These are phyloP conservation scores for Ascobolus immersus DNA, from an alignment of 495 filamentous ascomycete species.

Conservation along the genomic window DNA sequence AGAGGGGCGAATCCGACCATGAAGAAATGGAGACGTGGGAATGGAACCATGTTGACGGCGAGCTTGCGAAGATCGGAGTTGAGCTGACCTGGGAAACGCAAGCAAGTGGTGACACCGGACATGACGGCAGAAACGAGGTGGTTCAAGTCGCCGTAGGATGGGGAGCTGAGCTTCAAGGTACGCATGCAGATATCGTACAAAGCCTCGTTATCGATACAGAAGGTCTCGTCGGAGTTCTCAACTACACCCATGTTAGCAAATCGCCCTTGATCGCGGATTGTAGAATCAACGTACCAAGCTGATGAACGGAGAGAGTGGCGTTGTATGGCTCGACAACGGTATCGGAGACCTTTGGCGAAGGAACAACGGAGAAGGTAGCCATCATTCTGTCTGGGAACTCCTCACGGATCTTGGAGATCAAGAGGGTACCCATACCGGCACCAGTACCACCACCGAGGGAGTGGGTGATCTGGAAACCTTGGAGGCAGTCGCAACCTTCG, in stretches of 20 bases:
- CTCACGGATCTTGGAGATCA: slow-evolving; percentile 99
- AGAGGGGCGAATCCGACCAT: slow-evolving; percentile 99
- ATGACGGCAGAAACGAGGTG: slow-evolving; percentile 98
- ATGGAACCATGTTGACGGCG: slow-evolving; percentile 99
- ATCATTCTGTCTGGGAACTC: slow-evolving; percentile 99
- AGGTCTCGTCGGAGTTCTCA: slow-evolving; percentile 99
- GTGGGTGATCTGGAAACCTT: slow-evolving; percentile 99
- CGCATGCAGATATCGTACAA: slow-evolving; percentile 99
- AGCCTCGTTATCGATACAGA: slow-evolving; percentile 99
- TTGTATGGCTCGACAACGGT: slow-evolving; percentile 99
- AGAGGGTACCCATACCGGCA: slow-evolving; percentile 98
- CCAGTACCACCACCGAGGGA: slow-evolving; percentile 99
- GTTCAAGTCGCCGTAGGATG: slow-evolving; percentile 97
- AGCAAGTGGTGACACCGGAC: slow-evolving; percentile 95
- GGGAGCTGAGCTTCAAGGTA: slow-evolving; percentile 92
- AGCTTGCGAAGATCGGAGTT: slow-evolving; percentile 99
- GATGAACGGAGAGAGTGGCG: slow-evolving; percentile 94
- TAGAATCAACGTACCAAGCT: slow-evolving; percentile 29
- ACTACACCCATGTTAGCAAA: slow-evolving; percentile 22
- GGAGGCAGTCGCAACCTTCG: slow-evolving; percentile 96
- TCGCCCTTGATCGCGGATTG: background rate
- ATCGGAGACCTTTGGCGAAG: slow-evolving; percentile 98
- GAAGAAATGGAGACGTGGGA: slow-evolving; percentile 99
- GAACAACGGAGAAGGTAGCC: slow-evolving; percentile 98
- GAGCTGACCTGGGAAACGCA: slow-evolving; percentile 97